Conservation (phyloP, 495 filamentous ascomycete species). For the Alectoria sarmentosa region DNA sequence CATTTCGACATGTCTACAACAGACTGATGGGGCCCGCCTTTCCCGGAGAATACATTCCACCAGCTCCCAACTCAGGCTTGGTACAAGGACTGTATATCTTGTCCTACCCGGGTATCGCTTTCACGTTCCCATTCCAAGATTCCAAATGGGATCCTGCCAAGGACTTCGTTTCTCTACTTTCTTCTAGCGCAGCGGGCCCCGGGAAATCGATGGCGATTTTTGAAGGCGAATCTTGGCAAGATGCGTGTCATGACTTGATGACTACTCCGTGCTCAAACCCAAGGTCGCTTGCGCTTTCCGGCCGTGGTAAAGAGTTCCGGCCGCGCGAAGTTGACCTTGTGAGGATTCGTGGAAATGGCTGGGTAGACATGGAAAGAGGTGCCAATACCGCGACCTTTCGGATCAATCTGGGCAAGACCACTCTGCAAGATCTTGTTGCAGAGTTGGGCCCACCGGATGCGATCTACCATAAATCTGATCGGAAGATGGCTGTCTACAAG, state of each 20-base stretch:
- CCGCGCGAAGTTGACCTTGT: slow-evolving; percentile 79
- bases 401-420: slow-evolving; percentile 72
- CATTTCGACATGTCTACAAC: slow-evolving; percentile 87
- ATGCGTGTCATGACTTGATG: slow-evolving; percentile 68
- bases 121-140: slow-evolving; percentile 73
- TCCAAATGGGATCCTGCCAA: slow-evolving; percentile 73
- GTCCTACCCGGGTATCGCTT: slow-evolving; percentile 90
- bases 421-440: slow-evolving; percentile 79
- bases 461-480: slow-evolving; percentile 89
- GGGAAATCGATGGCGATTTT: slow-evolving; percentile 85
- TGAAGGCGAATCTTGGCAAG: slow-evolving; percentile 80
- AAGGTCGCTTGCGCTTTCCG: slow-evolving; percentile 46
- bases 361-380: slow-evolving; percentile 64
- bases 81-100: slow-evolving; percentile 63
- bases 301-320: slow-evolving; percentile 55
- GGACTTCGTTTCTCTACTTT: slow-evolving; percentile 80
- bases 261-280: slow-evolving; percentile 63
- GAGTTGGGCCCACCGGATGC: slow-evolving; percentile 93
- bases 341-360: slow-evolving; percentile 64
- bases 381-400: slow-evolving; percentile 47
- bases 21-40: slow-evolving; percentile 86
- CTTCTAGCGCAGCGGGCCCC: slow-evolving; percentile 63
- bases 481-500: slow-evolving; percentile 83
- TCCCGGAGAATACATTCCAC: slow-evolving; percentile 79
- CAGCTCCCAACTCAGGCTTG: slow-evolving; percentile 43